phyloP scores from a whole-genome alignment of 2,329 filamentous ascomycete species.

The Clarireedia hainanense region DNA sequence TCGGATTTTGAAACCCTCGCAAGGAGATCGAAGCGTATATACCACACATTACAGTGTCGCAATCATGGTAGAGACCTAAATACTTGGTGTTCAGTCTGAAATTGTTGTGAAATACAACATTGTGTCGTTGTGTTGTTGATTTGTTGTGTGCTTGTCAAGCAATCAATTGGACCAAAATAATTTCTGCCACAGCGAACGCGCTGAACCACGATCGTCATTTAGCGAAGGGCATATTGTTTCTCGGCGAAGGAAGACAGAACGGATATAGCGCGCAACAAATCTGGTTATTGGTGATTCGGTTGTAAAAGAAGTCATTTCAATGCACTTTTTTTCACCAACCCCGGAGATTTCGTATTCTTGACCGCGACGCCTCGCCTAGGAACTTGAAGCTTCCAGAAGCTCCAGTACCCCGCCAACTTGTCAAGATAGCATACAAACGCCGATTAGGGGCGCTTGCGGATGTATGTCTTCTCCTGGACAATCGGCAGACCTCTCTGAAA shows the following conservation, averaged over 20 bases:
- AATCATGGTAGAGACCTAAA: background rate
- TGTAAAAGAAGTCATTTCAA: background rate
- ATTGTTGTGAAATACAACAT: background rate
- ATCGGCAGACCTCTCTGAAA: slow-evolving; percentile 19
- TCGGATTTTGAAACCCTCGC: slow-evolving; percentile 24
- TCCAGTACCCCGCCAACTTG: slow-evolving; percentile 26
- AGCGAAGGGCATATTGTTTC: slow-evolving; percentile 8
- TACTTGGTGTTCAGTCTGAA: background rate
- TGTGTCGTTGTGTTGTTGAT: background rate
- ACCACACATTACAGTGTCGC: slow-evolving; percentile 45
- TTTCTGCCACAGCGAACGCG: background rate
- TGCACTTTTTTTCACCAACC: background rate
- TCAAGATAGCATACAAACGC: slow-evolving; percentile 15
- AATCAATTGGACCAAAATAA: background rate
- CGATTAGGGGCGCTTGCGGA: slow-evolving; percentile 23
- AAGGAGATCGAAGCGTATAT: slow-evolving; percentile 46
- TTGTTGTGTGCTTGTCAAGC: background rate
- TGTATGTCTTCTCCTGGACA: slow-evolving; percentile 29
- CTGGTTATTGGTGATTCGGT: background rate
- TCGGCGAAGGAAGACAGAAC: background rate
- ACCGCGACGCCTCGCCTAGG: background rate
- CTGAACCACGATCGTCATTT: slow-evolving; percentile 3
- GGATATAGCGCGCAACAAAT: background rate
- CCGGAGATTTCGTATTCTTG: background rate
- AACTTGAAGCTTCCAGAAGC: slow-evolving; percentile 6